Evolutionary conservation across 345 rosid species (phyloP).

Genomic region (Eucalyptus grandis): DNA sequence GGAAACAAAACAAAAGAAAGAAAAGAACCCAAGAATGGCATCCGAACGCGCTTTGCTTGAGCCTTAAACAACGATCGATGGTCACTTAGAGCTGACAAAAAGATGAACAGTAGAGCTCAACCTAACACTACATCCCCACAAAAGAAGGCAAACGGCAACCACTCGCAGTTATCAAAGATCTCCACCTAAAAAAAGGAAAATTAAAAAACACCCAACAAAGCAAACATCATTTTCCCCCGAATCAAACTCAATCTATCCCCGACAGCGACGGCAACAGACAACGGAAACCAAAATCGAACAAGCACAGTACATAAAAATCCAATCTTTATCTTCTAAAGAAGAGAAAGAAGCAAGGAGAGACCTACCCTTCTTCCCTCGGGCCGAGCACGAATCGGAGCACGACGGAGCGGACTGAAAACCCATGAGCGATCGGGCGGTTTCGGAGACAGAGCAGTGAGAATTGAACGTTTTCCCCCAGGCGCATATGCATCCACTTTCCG

Average conservation of each 20-base stretch:
- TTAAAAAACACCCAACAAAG: background rate
- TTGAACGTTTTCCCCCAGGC: slow-evolving; percentile 18
- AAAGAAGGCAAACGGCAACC: background rate
- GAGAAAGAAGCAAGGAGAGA: background rate
- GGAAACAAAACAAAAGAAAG: background rate
- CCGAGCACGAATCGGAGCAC: slow-evolving; percentile 10
- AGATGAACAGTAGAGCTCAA: slow-evolving; percentile 11
- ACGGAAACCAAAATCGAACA: background rate
- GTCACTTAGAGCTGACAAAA: background rate
- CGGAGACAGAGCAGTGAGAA: background rate
- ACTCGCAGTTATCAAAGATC: background rate
- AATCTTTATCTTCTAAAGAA: background rate
- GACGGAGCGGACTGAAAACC: background rate
- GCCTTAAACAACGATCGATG: slow-evolving; percentile 1
- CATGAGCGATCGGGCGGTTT: background rate
- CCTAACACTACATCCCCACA: background rate
- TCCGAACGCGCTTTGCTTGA: background rate
- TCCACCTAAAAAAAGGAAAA: background rate
- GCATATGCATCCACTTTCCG: slow-evolving; percentile 30
- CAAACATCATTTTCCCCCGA: background rate
- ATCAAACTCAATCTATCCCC: background rate
- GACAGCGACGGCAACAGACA: background rate
- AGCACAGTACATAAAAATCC: background rate
- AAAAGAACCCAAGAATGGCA: background rate
- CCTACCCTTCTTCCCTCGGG: slow-evolving; percentile 6